These are phyloP conservation scores for Nemania serpens DNA, from an alignment of 2,329 filamentous ascomycete species.

Conservation along the genomic window DNA sequence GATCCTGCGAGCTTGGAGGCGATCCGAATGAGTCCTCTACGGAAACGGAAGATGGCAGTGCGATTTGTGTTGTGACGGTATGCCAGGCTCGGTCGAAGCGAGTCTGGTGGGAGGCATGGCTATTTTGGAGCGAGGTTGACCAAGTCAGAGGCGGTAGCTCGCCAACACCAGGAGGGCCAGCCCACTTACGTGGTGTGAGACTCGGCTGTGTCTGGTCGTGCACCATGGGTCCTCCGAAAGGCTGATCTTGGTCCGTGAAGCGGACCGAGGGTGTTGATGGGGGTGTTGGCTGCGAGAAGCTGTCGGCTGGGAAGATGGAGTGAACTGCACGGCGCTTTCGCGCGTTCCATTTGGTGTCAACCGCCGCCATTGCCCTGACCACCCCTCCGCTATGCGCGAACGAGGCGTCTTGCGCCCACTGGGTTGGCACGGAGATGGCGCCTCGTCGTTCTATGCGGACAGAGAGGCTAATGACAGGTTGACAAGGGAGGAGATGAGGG, in stretches of 20 bases:
- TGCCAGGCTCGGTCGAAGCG: conserved; percentile 68
- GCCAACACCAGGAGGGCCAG: conserved; percentile 29
- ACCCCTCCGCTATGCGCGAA: not conserved
- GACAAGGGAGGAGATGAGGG: conserved; percentile 1
- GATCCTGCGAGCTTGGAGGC: conserved; percentile 47
- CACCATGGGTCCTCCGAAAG: conserved; percentile 50
- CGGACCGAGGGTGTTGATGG: conserved; percentile 45
- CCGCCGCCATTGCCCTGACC: conserved; percentile 34
- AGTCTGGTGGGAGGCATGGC: conserved; percentile 54
- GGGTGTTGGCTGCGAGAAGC: conserved; percentile 54
- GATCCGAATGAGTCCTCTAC: conserved; percentile 60
- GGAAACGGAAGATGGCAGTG: conserved; percentile 59
- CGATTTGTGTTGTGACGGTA: conserved; percentile 61
- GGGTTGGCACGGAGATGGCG: not conserved
- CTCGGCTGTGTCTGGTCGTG: conserved; percentile 19
- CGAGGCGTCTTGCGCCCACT: not conserved
- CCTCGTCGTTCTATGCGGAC: not conserved
- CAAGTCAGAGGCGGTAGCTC: conserved; percentile 28
- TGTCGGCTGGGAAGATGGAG: conserved; percentile 60
- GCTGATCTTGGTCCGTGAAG: conserved; percentile 49
- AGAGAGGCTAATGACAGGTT: conserved; percentile 5
- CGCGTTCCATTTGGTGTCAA: conserved; percentile 50
- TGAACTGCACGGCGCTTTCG: conserved; percentile 57
- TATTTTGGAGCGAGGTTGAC: conserved; percentile 33
- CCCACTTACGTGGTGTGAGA: conserved; percentile 32